Evolutionary conservation across 2,329 filamentous ascomycete species (phyloP), one percentile per base, ranked within the genome.

Genomic region (Fusarium avenaceum): DNA sequence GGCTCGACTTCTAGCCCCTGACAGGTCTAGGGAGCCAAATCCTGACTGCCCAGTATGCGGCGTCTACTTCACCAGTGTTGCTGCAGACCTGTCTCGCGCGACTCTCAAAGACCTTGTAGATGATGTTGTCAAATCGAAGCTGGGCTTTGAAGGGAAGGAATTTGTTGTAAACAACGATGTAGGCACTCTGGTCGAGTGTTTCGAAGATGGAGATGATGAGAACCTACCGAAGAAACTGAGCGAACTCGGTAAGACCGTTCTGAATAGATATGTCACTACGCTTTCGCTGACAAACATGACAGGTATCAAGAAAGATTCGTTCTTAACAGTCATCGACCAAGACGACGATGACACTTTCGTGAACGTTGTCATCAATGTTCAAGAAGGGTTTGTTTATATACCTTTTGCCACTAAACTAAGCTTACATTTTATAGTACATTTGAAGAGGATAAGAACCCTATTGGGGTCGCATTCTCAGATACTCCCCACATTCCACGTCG

Each of bases 251-350:
- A 82, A 72, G 81, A 64, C 26, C n/a, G 33, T 35, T 11, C 24
- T n/a, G 26, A 44, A 20, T 30, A 38, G 38, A 15, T 15, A 28
- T 35, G 24, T 10, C 13, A 50, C 17, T 45, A 44, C 47, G 28
- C 22, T 43, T 26, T 50, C 33, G 45, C 72, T 75, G 43, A 75
- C 52, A 47, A 24, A 43, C 26, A 26, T 38, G 65, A 64, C 64
- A 89, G 87, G 90, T 13, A 87, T 97, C 72, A 86, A 86, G 59
- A 83, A 86, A 24, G 92, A 92, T 67, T 90, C 86, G 52, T 95
- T 96, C 76, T 80, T 98, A 67, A 96, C 92, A 0, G 82, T 98
- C 52, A 89, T 91, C n/a, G 96, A 96, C 57, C 91, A 93, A 46
- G 91, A 94, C 53, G 90, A 93, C 42, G 85, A 90, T 1, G 84